A percentile compares a stretch with the other conserved stretches of the same genome.
These are phyloP conservation scores for Lentinula guzmanii DNA, from an alignment of 768 basidiomycete species.

Conservation along the genomic window DNA sequence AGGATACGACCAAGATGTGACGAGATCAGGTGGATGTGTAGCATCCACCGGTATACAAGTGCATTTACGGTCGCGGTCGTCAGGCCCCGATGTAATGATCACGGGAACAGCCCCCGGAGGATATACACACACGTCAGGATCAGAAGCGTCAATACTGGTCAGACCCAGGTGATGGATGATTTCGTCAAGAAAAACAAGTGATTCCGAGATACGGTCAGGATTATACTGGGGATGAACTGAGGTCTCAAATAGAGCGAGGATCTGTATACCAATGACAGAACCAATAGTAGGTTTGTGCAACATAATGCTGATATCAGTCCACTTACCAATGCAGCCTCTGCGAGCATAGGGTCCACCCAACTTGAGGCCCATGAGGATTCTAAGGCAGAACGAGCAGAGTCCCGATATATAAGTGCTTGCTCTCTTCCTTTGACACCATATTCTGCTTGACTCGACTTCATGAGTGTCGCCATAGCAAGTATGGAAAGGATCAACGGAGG, in stretches of 20 bases:
- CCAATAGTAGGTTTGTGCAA: background rate
- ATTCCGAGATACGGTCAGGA: conserved; percentile 42
- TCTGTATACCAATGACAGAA: conserved; percentile 28
- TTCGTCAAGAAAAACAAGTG: conserved; percentile 56
- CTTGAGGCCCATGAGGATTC: conserved; percentile 42
- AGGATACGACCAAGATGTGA: conserved; percentile 39
- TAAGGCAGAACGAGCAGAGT: conserved; percentile 49
- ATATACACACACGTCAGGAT: conserved; percentile 48
- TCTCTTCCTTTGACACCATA: conserved; percentile 45
- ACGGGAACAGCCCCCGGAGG: conserved; percentile 45
- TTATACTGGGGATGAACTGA: conserved; percentile 67
- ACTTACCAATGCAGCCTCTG: conserved; percentile 67
- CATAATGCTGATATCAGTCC: no score
- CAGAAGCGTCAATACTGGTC: conserved; percentile 49
- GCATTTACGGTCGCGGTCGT: conserved; percentile 28
- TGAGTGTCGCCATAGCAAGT: conserved; percentile 65
- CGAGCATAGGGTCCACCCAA: conserved; percentile 58
- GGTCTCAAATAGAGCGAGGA: conserved; percentile 72
- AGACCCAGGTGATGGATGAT: conserved; percentile 54
- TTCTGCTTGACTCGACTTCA: conserved; percentile 68
- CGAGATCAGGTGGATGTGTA: conserved; percentile 27
- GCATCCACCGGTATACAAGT: conserved; percentile 37
- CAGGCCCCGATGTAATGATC: conserved; percentile 27
- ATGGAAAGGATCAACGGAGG: conserved; percentile 65
- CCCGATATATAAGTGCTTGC: conserved; percentile 52